phyloP scores from a whole-genome alignment of 345 rosid genomes.

The Aegle marmelos region DNA sequence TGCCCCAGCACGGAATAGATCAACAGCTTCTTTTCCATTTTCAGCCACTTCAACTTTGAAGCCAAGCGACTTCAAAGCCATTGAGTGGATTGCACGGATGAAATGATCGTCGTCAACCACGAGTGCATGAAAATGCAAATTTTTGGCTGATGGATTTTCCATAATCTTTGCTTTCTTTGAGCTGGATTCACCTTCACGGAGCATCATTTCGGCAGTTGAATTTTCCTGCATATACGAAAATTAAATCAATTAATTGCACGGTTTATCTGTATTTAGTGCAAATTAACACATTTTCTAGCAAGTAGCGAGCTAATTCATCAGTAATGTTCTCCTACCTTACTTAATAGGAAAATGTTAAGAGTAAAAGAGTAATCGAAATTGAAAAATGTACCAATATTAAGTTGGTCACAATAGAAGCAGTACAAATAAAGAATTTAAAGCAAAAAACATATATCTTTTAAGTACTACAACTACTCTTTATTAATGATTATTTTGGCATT shows the following conservation, averaged over 20 bases:
- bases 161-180: neutral
- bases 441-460: too few species aligned
- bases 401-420: too few species aligned
- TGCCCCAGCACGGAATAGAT: slow-evolving; percentile 26
- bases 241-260: neutral
- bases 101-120: slow-evolving; percentile 33
- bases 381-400: too few species aligned
- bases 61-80: slow-evolving; percentile 11
- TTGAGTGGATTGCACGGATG: slow-evolving; percentile 13
- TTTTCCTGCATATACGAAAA: neutral
- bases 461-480: neutral
- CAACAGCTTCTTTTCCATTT: slow-evolving; percentile 37
- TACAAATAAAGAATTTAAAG: too few species aligned
- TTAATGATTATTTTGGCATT: neutral
- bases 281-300: too few species aligned
- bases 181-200: neutral
- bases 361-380: too few species aligned
- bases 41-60: slow-evolving; percentile 15
- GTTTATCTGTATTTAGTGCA: neutral
- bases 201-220: neutral
- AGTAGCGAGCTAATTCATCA: too few species aligned
- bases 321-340: too few species aligned
- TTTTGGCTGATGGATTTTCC: neutral
- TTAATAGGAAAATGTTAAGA: too few species aligned
- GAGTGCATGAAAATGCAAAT: slow-evolving; percentile 19